Base-by-base conservation (phyloP, 805 yeast species). In the Saccharomycopsis malanga region DNA sequence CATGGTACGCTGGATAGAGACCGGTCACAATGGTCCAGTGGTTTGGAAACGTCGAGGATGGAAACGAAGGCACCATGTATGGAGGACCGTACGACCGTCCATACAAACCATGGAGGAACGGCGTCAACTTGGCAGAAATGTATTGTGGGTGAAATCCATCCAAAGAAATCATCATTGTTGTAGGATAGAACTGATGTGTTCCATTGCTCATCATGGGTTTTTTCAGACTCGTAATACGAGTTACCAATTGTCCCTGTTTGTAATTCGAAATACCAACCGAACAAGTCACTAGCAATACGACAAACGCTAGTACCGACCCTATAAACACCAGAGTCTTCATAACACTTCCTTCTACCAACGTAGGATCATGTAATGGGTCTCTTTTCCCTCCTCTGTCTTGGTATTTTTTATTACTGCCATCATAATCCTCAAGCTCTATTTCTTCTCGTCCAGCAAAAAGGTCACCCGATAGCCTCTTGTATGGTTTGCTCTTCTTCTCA, bases 91-190 rank as follows among this genome's bases (percentile, higher is more conserved):
- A 73, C 3, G 69, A 73, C 22, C 75, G 63, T 3, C 69, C 54
- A 53, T 79, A 64, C 61, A 89, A 61, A 7, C 69, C 62, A 58
- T 83, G 80, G 60, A 89, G 58, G 32, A 77, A 68, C 0, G 98
- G 98, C 0, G 96, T 89, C 25, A 71, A 58, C 17, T 69, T 65
- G 4, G 73, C 56, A 2, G 81, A 78, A 10, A 89, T 76, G 60
- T 87, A 84, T 58, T 86, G 91, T 2, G 97, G 97, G 58, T 89
- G 95, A 61, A 89, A 83, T 7, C 96, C 96, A 61, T 87, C 96
- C 24, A 91, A 62, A 0, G 96, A 87, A 1, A 89, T 69, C 39
- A 88, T 60, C 1, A 89, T 65, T 1, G 96, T 89, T 6, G 95
- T 79, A n/a, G 93, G 85, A 56, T 81, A 68, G 61, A 81, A 86